These are phyloP conservation scores for Teunomyces kruisii DNA, from an alignment of 805 yeast species.

Conservation along the genomic window DNA sequence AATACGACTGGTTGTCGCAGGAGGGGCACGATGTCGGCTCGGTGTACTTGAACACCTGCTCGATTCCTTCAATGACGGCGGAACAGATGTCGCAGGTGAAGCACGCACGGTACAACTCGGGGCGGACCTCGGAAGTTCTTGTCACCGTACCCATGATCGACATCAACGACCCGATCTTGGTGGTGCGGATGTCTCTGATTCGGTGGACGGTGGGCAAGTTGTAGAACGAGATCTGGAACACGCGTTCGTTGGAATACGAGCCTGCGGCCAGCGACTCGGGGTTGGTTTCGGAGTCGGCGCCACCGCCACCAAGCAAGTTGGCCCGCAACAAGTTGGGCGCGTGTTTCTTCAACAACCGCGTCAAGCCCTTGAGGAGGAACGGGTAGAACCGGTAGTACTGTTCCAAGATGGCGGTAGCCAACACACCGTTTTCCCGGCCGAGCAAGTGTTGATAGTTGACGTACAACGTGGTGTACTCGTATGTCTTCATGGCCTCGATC, in stretches of 20 bases:
- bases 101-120: constrained; percentile 83
- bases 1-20: constrained; percentile 81
- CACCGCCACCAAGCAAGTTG: constrained; percentile 44
- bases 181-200: constrained; percentile 88
- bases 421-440: constrained; percentile 76
- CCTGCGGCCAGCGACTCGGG: constrained; percentile 15
- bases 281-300: constrained; percentile 30
- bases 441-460: constrained; percentile 81
- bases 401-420: constrained; percentile 85
- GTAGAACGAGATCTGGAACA: constrained; percentile 88
- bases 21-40: constrained; percentile 92
- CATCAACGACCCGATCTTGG: constrained; percentile 80
- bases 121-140: constrained; percentile 93
- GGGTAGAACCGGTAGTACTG: constrained; percentile 94
- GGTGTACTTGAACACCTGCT: constrained; percentile 89
- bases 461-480: constrained; percentile 74
- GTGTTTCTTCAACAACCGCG: constrained; percentile 66
- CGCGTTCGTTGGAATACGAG: constrained; percentile 57
- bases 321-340: constrained; percentile 64
- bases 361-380: constrained; percentile 71
- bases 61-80: constrained; percentile 82
- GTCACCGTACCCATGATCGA: constrained; percentile 94
- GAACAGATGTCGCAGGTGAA: constrained; percentile 89
- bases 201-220: constrained; percentile 80
- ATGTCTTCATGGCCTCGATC: constrained; percentile 74